Evolutionary conservation across 176 grass and related monocot species (phyloP).

Genomic region (Rhynchospora pubera): DNA sequence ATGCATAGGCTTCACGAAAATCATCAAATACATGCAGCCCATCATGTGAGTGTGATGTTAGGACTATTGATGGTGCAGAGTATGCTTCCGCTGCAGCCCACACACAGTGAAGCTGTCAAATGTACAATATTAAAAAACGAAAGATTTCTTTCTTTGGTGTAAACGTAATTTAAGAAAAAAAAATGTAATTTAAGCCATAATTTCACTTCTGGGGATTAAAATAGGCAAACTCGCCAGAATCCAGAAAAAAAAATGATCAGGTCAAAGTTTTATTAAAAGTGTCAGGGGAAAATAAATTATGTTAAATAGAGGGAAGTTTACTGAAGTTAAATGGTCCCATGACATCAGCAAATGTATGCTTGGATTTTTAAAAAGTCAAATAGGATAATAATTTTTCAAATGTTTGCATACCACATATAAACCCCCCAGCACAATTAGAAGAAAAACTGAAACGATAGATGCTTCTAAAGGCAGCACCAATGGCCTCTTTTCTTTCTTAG

Average conservation of each 20-base stretch:
- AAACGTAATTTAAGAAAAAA: not conserved
- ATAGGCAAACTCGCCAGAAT: not conserved
- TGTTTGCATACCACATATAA: slow-evolving; percentile 85
- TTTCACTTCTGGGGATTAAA: not conserved
- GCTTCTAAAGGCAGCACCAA: slow-evolving; percentile 72
- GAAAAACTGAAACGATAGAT: slow-evolving; percentile 64
- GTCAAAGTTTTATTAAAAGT: not conserved
- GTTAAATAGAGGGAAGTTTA: not conserved
- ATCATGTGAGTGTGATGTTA: slow-evolving; percentile 84
- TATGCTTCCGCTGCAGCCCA: slow-evolving; percentile 99
- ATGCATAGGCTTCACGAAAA: slow-evolving; percentile 99
- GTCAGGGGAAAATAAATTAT: not conserved
- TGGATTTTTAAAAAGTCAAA: not conserved
- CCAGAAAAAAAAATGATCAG: not conserved
- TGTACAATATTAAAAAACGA: not conserved
- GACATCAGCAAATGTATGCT: not conserved
- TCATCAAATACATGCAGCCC: slow-evolving; percentile 99
- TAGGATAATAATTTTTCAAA: slow-evolving; percentile 18
- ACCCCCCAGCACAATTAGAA: slow-evolving; percentile 74
- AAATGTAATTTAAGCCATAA: not conserved
- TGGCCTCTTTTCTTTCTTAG: slow-evolving; percentile 63
- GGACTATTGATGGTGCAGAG: slow-evolving; percentile 94
- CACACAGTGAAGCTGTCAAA: slow-evolving; percentile 93
- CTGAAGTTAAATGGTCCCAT: not conserved
- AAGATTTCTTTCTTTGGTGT: not conserved